Evolutionary conservation across 192 early-diverging fungal species (phyloP).

Genomic region (Mortierella hygrophila): DNA sequence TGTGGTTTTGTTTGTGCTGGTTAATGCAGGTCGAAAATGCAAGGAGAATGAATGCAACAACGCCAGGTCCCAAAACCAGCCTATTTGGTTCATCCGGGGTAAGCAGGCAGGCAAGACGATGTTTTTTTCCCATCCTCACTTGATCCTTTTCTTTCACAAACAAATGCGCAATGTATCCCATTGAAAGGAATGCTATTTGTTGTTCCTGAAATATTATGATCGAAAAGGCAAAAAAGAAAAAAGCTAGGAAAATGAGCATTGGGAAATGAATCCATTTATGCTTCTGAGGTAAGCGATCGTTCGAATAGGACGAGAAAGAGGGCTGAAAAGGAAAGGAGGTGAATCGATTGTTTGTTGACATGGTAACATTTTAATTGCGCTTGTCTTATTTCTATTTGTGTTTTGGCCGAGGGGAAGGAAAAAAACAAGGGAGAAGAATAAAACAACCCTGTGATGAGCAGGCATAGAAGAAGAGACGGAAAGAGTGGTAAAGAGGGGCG

Average conservation of each 20-base stretch:
- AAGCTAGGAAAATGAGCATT: background rate
- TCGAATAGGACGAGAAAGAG: too few relatives aligned
- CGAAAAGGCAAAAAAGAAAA: background rate
- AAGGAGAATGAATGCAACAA: background rate
- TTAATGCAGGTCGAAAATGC: background rate
- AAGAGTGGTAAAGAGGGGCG: background rate
- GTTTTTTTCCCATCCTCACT: background rate
- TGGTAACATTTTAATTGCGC: background rate
- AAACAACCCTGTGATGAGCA: background rate
- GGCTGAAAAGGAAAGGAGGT: background rate
- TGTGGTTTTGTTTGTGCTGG: background rate
- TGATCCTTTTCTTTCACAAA: background rate
- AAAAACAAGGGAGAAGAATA: background rate
- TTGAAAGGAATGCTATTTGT: background rate
- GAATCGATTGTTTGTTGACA: background rate
- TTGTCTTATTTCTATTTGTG: background rate
- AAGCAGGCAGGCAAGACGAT: too few relatives aligned
- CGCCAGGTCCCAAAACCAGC: background rate
- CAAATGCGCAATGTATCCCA: background rate
- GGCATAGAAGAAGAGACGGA: background rate
- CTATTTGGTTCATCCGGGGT: background rate
- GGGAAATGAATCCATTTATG: background rate
- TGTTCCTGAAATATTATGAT: background rate
- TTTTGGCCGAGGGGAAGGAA: background rate
- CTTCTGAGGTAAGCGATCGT: slow-evolving; percentile 6